Evolutionary conservation across 2,329 filamentous ascomycete genomes (phyloP), one percentile per base, ranked within the genome.

Genomic region (Monosporascus cannonballus): DNA sequence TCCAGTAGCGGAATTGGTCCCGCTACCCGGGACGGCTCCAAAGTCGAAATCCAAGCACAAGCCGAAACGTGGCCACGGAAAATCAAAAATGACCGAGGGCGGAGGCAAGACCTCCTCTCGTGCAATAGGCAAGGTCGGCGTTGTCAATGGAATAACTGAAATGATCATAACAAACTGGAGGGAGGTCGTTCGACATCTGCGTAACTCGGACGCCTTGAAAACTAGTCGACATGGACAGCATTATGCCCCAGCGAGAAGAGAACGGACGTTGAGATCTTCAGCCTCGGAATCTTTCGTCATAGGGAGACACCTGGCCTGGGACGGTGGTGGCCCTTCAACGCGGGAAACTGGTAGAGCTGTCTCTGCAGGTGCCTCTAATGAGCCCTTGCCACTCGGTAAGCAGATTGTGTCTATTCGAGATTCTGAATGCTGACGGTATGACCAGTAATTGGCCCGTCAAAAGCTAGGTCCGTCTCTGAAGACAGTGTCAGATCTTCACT

Each of bases 161-260:
- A 86, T 87, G 83, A 69, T 88, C 5, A 81, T 87, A 48, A 71
- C 76, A 1, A 77, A 86, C 56, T 88, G 85, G 85, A 73, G 79
- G 53, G 82, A 85, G 47, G 74, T 86, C 11, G 80, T 85, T 44
- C 72, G 76, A 39, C 79, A 87, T 52, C 77, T 87, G 72, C 78
- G 71, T 52, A 74, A 70, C 42, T 61, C 85, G 2, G 69, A 67
- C 11, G 66, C 68, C 8, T 58, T 73, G 48, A 66, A 59, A 44
- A 56, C 50, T 25, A 64, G 38, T 50, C 59, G 50, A 17, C 48
- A 50, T 30, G 48, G 39, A 51, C 49, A 54, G 37, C 14, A 38
- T 25, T 45, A 30, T 39, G 15, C 58, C 48, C 45, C 44, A 52
- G 51, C 52, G 11, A 34, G 49, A 37, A 55, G 55, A 25, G 27